Conservation (phyloP, 495 filamentous ascomycete genomes). For the Hypomontagnella monticulosa region DNA sequence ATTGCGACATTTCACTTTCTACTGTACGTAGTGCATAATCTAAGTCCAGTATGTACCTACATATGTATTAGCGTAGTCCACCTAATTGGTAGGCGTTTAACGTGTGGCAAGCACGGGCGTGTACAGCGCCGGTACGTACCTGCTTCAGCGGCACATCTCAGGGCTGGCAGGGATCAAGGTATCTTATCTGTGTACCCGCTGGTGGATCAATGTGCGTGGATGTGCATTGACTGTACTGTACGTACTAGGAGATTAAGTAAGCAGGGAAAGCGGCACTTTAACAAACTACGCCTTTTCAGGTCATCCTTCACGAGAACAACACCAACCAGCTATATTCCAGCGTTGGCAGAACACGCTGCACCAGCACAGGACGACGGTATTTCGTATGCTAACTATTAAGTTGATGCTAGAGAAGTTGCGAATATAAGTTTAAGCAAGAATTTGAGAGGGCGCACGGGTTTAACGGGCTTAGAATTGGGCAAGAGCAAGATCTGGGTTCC, state of each 20-base stretch:
- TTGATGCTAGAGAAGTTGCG: slow-evolving; percentile 14
- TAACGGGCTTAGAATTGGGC: slow-evolving; percentile 26
- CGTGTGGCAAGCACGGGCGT: background rate
- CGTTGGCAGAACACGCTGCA: slow-evolving; percentile 20
- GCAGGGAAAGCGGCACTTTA: slow-evolving; percentile 34
- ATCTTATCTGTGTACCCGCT: slow-evolving; percentile 9
- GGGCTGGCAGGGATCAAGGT: background rate
- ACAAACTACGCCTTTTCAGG: slow-evolving; percentile 29
- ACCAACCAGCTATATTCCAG: slow-evolving; percentile 11
- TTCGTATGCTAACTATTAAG: slow-evolving; percentile 4
- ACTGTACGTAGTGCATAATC: slow-evolving; percentile 4
- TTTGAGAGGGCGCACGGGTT: slow-evolving; percentile 28
- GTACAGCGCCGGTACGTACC: background rate
- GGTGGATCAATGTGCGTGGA: too few species aligned
- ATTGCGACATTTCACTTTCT: slow-evolving; percentile 25
- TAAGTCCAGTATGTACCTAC: too few species aligned
- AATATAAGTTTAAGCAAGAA: slow-evolving; percentile 12
- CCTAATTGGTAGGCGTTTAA: too few species aligned
- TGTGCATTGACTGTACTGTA: background rate
- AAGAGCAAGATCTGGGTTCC: slow-evolving; percentile 10
- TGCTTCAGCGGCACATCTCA: background rate
- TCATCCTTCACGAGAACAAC: slow-evolving; percentile 39
- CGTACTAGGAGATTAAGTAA: slow-evolving; percentile 28
- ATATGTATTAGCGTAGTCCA: too few species aligned
- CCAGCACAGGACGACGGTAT: slow-evolving; percentile 1